These are phyloP conservation scores for Hirschioporus abietinus DNA, from an alignment of 768 basidiomycete genomes.

Conservation along the genomic window DNA sequence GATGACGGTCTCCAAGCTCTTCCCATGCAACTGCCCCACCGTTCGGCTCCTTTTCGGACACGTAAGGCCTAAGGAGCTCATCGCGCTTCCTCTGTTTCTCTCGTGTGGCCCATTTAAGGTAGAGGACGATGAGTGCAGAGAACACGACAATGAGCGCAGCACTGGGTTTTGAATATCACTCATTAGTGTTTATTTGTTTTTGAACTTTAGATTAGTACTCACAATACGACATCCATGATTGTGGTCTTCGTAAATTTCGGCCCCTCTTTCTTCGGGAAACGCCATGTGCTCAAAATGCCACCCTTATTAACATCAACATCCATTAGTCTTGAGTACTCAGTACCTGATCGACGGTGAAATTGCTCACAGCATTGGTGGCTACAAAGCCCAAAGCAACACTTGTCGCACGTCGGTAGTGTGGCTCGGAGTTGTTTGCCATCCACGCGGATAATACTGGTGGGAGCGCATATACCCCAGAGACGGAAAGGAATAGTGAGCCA, in stretches of 20 bases:
- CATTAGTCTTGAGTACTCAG: not conserved
- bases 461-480: conserved; percentile 29
- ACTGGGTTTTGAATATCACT: conserved; percentile 14
- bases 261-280: conserved; percentile 33
- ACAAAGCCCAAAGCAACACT: conserved; percentile 31
- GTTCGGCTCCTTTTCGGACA: conserved; percentile 22
- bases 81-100: conserved; percentile 27
- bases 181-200: not conserved
- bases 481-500: conserved; percentile 30
- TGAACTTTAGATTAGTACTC: conserved; percentile 12
- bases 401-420: conserved; percentile 31
- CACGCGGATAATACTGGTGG: conserved; percentile 28
- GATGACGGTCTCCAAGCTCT: conserved; percentile 32
- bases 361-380: conserved; percentile 26
- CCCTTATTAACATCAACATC: conserved; percentile 19
- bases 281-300: conserved; percentile 36
- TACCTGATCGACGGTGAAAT: not conserved
- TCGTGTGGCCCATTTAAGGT: conserved; percentile 18
- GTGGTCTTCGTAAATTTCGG: conserved; percentile 32
- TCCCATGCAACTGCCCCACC: conserved; percentile 27
- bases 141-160: conserved; percentile 23
- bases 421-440: conserved; percentile 35
- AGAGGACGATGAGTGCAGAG: conserved; percentile 21
- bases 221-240: conserved; percentile 33
- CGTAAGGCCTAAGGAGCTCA: conserved; percentile 26